These are phyloP conservation scores for Leishmania amazonensis DNA, from an alignment of 208 protist genomes.

Conservation along the genomic window DNA sequence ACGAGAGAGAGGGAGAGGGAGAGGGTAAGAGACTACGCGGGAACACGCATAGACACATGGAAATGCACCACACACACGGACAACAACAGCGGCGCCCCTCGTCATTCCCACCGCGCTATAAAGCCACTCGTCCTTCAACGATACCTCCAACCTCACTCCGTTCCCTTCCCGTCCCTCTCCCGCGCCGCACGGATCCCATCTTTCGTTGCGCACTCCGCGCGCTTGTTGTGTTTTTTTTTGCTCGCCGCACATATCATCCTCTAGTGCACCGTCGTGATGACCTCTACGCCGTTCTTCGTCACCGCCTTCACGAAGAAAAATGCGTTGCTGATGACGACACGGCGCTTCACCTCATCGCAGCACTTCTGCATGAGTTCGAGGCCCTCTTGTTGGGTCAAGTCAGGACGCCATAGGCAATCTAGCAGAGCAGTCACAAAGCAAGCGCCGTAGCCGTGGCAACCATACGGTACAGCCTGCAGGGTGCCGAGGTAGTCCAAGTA, in stretches of 20 bases:
- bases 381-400: constrained; percentile 91
- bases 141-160: neutral
- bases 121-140: neutral
- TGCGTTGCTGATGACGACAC: constrained; percentile 88
- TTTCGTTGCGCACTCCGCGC: neutral
- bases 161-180: neutral
- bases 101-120: neutral
- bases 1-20: neutral
- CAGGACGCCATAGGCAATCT: constrained; percentile 90
- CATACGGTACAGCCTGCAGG: constrained; percentile 90
- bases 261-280: constrained; percentile 65
- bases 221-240: neutral
- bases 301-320: constrained; percentile 95
- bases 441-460: constrained; percentile 94
- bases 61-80: neutral
- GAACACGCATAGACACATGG: neutral
- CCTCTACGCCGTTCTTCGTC: constrained; percentile 84
- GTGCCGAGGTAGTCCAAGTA: constrained; percentile 96
- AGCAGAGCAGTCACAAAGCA: constrained; percentile 91
- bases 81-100: neutral
- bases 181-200: neutral
- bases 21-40: neutral
- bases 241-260: neutral
- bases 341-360: constrained; percentile 91
- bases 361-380: constrained; percentile 93